phyloP scores from a whole-genome alignment of 2,329 filamentous ascomycete genomes.

The Aspergillus amoenus region DNA sequence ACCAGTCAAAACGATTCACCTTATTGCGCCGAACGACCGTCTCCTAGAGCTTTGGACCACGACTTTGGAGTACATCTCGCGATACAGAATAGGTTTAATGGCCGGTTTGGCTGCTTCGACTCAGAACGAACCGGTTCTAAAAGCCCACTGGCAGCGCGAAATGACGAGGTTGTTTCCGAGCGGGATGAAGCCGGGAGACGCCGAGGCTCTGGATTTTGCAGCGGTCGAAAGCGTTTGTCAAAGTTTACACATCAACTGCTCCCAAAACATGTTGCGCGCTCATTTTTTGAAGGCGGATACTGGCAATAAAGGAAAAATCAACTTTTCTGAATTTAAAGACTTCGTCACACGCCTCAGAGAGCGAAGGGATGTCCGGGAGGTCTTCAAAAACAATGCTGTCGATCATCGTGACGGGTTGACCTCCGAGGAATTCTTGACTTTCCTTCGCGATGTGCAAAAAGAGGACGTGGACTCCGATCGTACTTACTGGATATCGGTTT shows the following conservation, averaged over 20 bases:
- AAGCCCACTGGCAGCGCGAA: conserved; percentile 81
- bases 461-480: conserved; percentile 70
- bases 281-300: conserved; percentile 74
- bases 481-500: conserved; percentile 68
- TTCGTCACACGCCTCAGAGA: conserved; percentile 84
- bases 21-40: conserved; percentile 73
- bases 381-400: conserved; percentile 65
- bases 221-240: conserved; percentile 83
- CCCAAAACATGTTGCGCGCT: conserved; percentile 67
- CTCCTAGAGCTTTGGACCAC: conserved; percentile 77
- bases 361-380: conserved; percentile 73
- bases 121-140: conserved; percentile 78
- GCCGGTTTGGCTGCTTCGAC: conserved; percentile 73
- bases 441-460: conserved; percentile 71
- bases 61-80: conserved; percentile 79
- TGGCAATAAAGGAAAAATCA: conserved; percentile 64
- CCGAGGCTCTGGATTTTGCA: conserved; percentile 72
- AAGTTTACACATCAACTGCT: conserved; percentile 88
- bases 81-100: conserved; percentile 87
- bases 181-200: conserved; percentile 48
- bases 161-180: conserved; percentile 67
- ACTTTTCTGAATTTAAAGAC: conserved; percentile 76
- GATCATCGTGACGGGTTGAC: conserved; percentile 66
- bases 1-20: conserved; percentile 75
- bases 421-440: conserved; percentile 70